Base-by-base conservation (phyloP, 1,284 basidiomycete genomes). In the Phylloboletellus chloephorus region DNA sequence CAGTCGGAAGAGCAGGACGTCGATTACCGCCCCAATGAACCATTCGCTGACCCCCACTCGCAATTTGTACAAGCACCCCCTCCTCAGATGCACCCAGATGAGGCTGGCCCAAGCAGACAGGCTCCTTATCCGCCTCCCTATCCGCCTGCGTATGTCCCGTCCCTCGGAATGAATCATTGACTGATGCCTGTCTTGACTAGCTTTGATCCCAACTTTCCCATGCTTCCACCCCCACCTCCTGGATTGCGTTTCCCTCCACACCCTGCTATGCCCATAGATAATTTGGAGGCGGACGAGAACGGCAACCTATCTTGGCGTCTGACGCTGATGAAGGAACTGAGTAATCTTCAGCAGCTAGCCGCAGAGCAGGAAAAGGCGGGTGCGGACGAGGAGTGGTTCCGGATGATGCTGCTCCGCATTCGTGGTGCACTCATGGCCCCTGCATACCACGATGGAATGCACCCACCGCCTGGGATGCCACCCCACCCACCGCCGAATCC, bases 261-360 rank as follows among this genome's bases (percentile, higher is more conserved):
- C 15, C 74, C 77, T 10, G 70, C 75, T 5, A 71, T 83, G 50
- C 69, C 73, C 7, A 71, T 78, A n/a, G 77, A 81, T 39, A 72
- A 73, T 43, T 65, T 87, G 41, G 80, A 86, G 51, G 45, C 83
- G 11, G 85, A 88, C 47, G 86, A 85, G 56, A 72, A 82, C 43
- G 86, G 86, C 19, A 77, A 85, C 44, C 74, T 86, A 25, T 77
- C 84, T 57, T 89, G 87, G 87, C 78, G 80, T 36, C 58, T 76
- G 23, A 78, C 80, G 26, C 82, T 86, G 79, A 61, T 79, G 40
- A 88, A 88, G 62, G 86, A 89, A 63, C 72, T 89, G 30, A 71
- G 72, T 13, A 78, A 78, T 54, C 65, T 89, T 43, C 78, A 82
- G 54, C 75, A 79, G 43, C 65, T 86, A 20, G 84, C 87, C 1